Conservation (phyloP, 805 yeast genomes). For the Candida railenensis region DNA sequence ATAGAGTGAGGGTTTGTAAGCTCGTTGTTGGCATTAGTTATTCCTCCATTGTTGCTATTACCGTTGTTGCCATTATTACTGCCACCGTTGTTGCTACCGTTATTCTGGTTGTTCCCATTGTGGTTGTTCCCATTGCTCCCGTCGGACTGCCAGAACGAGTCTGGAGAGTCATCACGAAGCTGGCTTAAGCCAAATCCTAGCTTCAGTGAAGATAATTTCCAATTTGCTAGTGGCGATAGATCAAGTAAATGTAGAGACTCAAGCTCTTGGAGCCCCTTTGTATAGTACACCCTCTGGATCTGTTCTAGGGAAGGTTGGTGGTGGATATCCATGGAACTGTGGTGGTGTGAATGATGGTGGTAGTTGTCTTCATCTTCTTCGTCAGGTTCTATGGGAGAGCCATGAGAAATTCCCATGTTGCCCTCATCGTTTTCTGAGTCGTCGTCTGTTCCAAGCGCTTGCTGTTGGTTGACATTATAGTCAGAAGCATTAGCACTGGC, state of each 20-base stretch:
- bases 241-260: conserved; percentile 65
- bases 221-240: conserved; percentile 75
- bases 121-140: conserved; percentile 49
- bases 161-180: conserved; percentile 70
- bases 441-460: background rate
- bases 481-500: conserved; percentile 11
- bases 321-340: conserved; percentile 13
- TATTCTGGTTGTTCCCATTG: conserved; percentile 14
- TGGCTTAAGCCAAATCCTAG: conserved; percentile 70
- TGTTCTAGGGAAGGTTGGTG: conserved; percentile 40
- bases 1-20: conserved; percentile 75
- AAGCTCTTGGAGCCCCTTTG: conserved; percentile 51
- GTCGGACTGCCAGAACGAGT: conserved; percentile 90
- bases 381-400: conserved; percentile 1
- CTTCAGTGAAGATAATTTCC: conserved; percentile 80
- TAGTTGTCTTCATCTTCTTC: background rate
- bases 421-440: conserved; percentile 4
- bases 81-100: conserved; percentile 3
- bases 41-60: conserved; percentile 5
- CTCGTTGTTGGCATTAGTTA: conserved; percentile 29
- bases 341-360: background rate
- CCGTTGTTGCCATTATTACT: conserved; percentile 17
- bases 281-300: conserved; percentile 37
- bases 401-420: background rate
- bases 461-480: background rate